These are phyloP conservation scores for Penicillium expansum DNA, from an alignment of 2,329 filamentous ascomycete species.

Conservation along the genomic window DNA sequence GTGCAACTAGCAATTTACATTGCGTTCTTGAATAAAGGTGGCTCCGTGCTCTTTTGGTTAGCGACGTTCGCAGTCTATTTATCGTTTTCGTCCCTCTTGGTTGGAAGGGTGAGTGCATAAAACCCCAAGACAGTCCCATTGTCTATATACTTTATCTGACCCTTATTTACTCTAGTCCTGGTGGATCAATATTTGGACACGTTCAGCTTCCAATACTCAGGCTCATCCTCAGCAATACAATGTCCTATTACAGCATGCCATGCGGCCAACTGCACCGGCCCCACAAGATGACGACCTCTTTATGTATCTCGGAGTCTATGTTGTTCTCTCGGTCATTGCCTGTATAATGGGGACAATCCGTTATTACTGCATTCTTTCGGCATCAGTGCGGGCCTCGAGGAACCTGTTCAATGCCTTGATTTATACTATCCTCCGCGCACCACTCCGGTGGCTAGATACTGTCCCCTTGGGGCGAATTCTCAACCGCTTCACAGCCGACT, in stretches of 20 bases:
- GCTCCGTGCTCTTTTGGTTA: constrained; percentile 61
- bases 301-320: constrained; percentile 69
- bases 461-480: constrained; percentile 73
- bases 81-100: constrained; percentile 53
- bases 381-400: constrained; percentile 67
- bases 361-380: constrained; percentile 63
- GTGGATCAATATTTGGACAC: constrained; percentile 50
- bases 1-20: constrained; percentile 67
- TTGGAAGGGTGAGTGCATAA: constrained; percentile 47
- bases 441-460: constrained; percentile 76
- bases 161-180: constrained; percentile 32
- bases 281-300: constrained; percentile 34
- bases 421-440: constrained; percentile 66
- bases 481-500: constrained; percentile 76
- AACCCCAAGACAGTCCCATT: too few relatives aligned
- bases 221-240: constrained; percentile 16
- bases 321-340: constrained; percentile 57
- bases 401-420: constrained; percentile 66
- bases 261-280: background rate
- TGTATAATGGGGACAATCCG: constrained; percentile 61
- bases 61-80: constrained; percentile 55
- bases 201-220: constrained; percentile 27
- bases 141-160: constrained; percentile 3
- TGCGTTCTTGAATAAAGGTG: constrained; percentile 65
- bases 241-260: constrained; percentile 17